phyloP scores from a whole-genome alignment of 768 basidiomycete species.

The Boletus reticulatus region DNA sequence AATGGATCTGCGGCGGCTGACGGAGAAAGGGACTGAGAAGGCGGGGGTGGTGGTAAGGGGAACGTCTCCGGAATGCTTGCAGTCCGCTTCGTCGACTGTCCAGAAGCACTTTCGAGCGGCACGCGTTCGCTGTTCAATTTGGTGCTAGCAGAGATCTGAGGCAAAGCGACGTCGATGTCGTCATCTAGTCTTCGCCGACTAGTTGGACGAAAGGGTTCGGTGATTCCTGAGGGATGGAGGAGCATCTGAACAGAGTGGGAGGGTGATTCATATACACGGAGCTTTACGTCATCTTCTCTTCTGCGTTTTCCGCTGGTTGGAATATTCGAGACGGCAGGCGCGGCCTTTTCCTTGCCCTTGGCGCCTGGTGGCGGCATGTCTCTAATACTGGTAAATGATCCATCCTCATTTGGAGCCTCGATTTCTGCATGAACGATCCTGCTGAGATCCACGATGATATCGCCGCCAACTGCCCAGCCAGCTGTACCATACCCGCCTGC shows the following conservation, averaged over 20 bases:
- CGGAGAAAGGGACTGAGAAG: background rate
- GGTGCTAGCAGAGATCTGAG: background rate
- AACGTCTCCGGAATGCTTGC: background rate
- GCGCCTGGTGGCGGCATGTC: constrained; percentile 50
- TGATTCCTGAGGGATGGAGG: constrained; percentile 32
- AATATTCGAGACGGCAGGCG: constrained; percentile 4
- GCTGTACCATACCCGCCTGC: constrained; percentile 91
- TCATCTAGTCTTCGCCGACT: constrained; percentile 18
- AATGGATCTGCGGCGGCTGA: constrained; percentile 49
- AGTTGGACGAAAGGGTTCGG: constrained; percentile 18
- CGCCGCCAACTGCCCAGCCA: constrained; percentile 85
- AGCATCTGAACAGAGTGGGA: constrained; percentile 52
- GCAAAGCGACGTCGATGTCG: background rate
- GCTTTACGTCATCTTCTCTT: constrained; percentile 51
- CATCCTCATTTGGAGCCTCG: constrained; percentile 53
- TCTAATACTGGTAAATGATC: constrained; percentile 58
- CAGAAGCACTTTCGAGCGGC: background rate
- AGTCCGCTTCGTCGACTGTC: background rate
- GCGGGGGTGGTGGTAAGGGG: constrained; percentile 3
- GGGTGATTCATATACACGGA: constrained; percentile 54
- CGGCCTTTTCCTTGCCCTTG: constrained; percentile 51
- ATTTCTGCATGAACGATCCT: constrained; percentile 67
- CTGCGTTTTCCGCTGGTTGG: constrained; percentile 47
- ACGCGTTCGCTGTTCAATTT: background rate
- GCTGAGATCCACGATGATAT: constrained; percentile 80